These are phyloP conservation scores for Sporisorium sorghi DNA, from an alignment of 1,284 basidiomycete species.

Conservation along the genomic window DNA sequence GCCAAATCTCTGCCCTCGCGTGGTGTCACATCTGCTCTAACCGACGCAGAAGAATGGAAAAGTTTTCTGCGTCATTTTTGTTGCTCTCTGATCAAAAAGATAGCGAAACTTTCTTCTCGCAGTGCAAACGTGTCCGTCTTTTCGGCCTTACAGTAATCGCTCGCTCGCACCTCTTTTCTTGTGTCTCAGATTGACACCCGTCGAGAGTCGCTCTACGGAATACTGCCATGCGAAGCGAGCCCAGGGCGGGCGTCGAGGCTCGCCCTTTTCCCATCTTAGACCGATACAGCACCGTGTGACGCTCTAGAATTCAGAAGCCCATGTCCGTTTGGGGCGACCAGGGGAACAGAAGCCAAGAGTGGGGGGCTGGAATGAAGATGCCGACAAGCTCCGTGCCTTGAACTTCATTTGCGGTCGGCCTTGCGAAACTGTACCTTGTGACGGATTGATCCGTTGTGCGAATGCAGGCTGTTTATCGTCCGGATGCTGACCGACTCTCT, in stretches of 20 bases:
- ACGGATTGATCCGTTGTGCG: no score
- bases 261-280: background rate
- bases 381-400: background rate
- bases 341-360: conserved; percentile 11
- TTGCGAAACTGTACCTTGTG: no score
- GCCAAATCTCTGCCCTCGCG: conserved; percentile 2
- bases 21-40: conserved; percentile 6
- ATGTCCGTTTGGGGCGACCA: background rate
- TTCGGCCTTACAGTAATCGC: conserved; percentile 29
- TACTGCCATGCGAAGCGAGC: background rate
- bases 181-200: background rate
- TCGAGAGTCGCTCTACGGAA: background rate
- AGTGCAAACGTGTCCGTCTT: no score
- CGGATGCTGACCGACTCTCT: conserved; percentile 2
- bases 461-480: background rate
- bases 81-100: no score
- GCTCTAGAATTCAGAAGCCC: background rate
- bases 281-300: conserved; percentile 13
- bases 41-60: conserved; percentile 28
- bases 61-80: conserved; percentile 1
- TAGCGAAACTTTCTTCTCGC: conserved; percentile 7
- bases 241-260: background rate
- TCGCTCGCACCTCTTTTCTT: conserved; percentile 3
- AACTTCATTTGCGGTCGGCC: no score
- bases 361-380: conserved; percentile 12